Base-by-base conservation (phyloP, 2,329 filamentous ascomycete genomes). In the Pseudodiploospora longispora region DNA sequence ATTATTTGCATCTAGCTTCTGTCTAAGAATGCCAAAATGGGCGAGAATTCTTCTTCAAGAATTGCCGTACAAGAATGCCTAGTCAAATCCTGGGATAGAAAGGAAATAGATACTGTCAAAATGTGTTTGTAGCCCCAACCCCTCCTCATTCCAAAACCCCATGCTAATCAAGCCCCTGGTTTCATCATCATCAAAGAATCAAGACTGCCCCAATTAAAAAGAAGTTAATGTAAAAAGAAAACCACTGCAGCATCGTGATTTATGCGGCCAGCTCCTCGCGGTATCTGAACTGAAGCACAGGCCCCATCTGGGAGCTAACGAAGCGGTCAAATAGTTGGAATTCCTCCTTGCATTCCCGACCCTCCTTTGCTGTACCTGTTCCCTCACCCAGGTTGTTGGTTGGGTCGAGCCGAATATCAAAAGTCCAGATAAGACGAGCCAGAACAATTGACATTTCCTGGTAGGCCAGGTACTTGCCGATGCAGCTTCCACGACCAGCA, bases 371-470 rank as follows among this genome's bases (percentile, higher is more conserved):
- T 27, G 37, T 30, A 9, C 43, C 43, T 8, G 38, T 31, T 4
- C 41, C 44, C 32, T 49, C 44, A 5, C 44, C 44, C 27, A 46
- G 8, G 36, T 35, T 44, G 27, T 40, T 44, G 36, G 27, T 35
- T 2, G 47, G 47, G 27, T 47, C 47, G 12, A 44, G 9, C 6
- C 47, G 44, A 27, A 49, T 42, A 27, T 49, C 44, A 30, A 47
- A 49, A 1, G 40, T 19, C 47, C 47, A 49, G 31, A 49, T 32
- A 12, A 49, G 38, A 4, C 47, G 44, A 35, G 47, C 47, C 6
- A 50, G 30, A 35, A 48, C 46, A 8, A 44, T 36, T 6, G 47
- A 44, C 41, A 50, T 47, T 31, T 50, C 45, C 33, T 50, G 47
- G 12, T 50, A 50, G 5, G 47, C 41, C 27, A 50, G 12, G 27